phyloP scores from a whole-genome alignment of 257 asterid species.

The Solanum chiquidenum region DNA sequence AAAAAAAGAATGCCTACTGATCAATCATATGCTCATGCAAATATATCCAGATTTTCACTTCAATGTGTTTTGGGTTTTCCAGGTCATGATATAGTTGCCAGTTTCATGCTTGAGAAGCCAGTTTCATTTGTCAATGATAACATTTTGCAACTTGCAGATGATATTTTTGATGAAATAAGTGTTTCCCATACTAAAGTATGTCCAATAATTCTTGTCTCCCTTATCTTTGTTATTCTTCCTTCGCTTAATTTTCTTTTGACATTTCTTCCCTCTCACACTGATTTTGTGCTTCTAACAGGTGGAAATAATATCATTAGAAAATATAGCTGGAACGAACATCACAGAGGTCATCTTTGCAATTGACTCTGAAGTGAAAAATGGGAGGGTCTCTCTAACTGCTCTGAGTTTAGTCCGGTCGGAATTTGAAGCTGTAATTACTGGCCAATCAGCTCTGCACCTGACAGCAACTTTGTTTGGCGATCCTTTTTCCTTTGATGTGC shows the following conservation, averaged over 20 bases:
- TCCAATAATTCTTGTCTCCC: not conserved
- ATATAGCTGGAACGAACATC: conserved; percentile 14
- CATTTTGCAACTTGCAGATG: conserved; percentile 47
- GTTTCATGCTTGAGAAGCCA: conserved; percentile 61
- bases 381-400: conserved; percentile 9
- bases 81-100: conserved; percentile 82
- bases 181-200: conserved; percentile 65
- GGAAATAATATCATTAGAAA: conserved; percentile 19
- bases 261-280: not conserved
- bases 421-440: conserved; percentile 21
- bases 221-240: not conserved
- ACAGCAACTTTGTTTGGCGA: conserved; percentile 67
- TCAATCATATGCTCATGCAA: not conserved
- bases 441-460: conserved; percentile 31
- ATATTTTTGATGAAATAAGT: conserved; percentile 74
- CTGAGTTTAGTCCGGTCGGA: conserved; percentile 18
- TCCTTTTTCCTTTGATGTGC: conserved; percentile 66
- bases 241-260: not conserved
- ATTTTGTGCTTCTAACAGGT: conserved; percentile 15
- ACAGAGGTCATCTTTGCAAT: conserved; percentile 33
- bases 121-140: conserved; percentile 49
- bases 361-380: conserved; percentile 21
- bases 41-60: not conserved
- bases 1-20: not conserved
- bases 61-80: conserved; percentile 11